Evolutionary conservation across 1,139 yeast genomes (phyloP).

Genomic region (Diutina siamensis): DNA sequence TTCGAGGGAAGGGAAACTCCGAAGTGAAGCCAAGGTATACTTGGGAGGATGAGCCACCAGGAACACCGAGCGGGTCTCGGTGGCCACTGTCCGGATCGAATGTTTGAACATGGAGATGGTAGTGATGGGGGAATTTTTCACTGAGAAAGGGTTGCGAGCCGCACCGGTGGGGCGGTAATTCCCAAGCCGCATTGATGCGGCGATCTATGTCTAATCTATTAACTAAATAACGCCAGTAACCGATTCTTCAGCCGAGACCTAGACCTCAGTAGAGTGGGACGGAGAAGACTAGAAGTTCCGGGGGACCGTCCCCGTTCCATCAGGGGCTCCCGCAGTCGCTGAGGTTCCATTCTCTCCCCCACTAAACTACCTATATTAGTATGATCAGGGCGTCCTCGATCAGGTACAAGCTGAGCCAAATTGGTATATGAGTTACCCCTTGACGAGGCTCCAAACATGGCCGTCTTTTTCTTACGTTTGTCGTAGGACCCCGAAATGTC

Average conservation of each 20-base stretch:
- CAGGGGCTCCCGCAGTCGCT: not conserved
- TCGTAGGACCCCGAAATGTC: slow-evolving; percentile 10
- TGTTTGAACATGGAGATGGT: slow-evolving; percentile 6
- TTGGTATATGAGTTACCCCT: slow-evolving; percentile 5
- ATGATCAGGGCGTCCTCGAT: not conserved
- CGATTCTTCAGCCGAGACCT: slow-evolving; percentile 3
- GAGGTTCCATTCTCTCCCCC: not conserved
- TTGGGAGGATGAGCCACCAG: slow-evolving; percentile 40
- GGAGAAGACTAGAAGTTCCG: not conserved
- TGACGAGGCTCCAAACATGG: not conserved
- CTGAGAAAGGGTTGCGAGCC: not conserved
- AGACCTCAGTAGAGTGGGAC: not conserved
- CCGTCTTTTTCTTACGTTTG: slow-evolving; percentile 8
- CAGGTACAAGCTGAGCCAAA: not conserved
- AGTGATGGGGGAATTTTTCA: slow-evolving; percentile 7
- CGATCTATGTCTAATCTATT: too few species aligned
- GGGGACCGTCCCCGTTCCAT: slow-evolving; percentile 1
- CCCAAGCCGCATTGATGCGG: too few species aligned
- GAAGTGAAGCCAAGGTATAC: slow-evolving; percentile 69
- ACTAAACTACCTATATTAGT: not conserved
- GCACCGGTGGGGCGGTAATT: too few species aligned
- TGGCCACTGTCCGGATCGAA: slow-evolving; percentile 6
- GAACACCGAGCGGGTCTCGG: slow-evolving; percentile 6
- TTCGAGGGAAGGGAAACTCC: slow-evolving; percentile 82
- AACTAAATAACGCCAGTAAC: not conserved